Percentiles rank a stretch among this genome's conserved stretches.
These are phyloP conservation scores for Mucor racemosus DNA, from an alignment of 371 early-diverging fungal species.

Conservation along the genomic window DNA sequence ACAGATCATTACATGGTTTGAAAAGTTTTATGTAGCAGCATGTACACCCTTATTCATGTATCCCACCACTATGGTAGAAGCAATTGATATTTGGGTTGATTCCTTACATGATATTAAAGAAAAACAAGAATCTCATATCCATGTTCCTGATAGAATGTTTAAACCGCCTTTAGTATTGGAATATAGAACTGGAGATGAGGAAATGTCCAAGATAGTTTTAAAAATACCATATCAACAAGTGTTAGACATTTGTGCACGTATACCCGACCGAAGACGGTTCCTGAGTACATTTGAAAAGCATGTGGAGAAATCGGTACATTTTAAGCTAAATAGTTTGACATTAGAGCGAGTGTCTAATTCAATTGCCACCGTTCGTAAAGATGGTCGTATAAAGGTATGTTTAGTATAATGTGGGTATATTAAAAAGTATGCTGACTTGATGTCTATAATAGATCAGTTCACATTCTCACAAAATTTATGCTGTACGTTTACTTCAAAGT, in stretches of 20 bases:
- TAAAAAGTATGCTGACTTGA: too few species aligned
- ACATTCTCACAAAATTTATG: slow-evolving; percentile 1
- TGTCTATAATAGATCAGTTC: neutral
- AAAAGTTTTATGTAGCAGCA: neutral
- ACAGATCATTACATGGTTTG: neutral
- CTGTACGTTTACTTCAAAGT: neutral
- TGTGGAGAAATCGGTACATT: neutral
- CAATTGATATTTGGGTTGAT: neutral
- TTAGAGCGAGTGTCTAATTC: slow-evolving; percentile 6
- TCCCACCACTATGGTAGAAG: neutral
- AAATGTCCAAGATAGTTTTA: neutral
- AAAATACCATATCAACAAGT: neutral
- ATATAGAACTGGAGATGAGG: neutral
- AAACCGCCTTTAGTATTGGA: neutral
- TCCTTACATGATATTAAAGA: neutral
- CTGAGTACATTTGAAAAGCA: neutral
- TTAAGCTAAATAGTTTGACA: neutral
- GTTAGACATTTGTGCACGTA: neutral
- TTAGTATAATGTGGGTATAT: too few species aligned
- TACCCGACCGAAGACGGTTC: neutral
- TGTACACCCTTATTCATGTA: neutral
- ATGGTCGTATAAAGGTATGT: slow-evolving; percentile 10
- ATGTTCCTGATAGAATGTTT: neutral
- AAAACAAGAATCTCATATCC: neutral
- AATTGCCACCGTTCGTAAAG: neutral